Evolutionary conservation across 139 green algal genomes (phyloP).

Genomic region (Chlamydomonas eustigma): DNA sequence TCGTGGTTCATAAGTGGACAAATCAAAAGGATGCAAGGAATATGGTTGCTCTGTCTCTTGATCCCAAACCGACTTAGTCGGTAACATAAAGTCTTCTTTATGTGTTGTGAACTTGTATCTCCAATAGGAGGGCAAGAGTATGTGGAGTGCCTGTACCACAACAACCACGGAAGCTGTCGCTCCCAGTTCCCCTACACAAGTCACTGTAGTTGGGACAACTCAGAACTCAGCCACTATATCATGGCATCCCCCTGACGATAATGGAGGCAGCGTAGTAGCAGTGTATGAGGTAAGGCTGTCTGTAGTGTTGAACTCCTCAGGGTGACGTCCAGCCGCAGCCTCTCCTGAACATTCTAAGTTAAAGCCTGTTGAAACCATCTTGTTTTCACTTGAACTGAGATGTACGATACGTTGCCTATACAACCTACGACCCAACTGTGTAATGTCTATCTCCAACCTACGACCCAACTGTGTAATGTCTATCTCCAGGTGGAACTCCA

Average conservation of each 20-base stretch:
- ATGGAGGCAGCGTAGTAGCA: constrained; percentile 50
- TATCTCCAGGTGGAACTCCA: too few species aligned
- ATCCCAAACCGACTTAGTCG: too few species aligned
- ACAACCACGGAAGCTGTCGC: constrained; percentile 26
- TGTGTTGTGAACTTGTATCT: not conserved
- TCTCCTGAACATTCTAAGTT: too few species aligned
- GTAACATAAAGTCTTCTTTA: too few species aligned
- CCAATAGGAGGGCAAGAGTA: constrained; percentile 44
- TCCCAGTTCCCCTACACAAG: constrained; percentile 24
- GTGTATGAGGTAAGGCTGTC: constrained; percentile 33
- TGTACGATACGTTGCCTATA: not conserved
- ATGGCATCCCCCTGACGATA: constrained; percentile 47
- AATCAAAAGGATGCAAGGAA: too few species aligned
- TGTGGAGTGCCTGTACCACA: constrained; percentile 29
- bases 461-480: constrained; percentile 47
- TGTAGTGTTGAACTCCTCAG: too few species aligned
- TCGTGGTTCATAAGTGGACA: too few species aligned
- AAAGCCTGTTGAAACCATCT: too few species aligned
- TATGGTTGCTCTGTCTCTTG: too few species aligned
- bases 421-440: not conserved
- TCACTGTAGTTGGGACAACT: constrained; percentile 43
- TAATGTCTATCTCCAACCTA: not conserved
- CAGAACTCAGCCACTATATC: constrained; percentile 48
- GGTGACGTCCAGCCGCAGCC: too few species aligned
- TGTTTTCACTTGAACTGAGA: not conserved